Evolutionary conservation across 805 yeast species (phyloP).

Genomic region (Kodamaea kaohsiungensis): DNA sequence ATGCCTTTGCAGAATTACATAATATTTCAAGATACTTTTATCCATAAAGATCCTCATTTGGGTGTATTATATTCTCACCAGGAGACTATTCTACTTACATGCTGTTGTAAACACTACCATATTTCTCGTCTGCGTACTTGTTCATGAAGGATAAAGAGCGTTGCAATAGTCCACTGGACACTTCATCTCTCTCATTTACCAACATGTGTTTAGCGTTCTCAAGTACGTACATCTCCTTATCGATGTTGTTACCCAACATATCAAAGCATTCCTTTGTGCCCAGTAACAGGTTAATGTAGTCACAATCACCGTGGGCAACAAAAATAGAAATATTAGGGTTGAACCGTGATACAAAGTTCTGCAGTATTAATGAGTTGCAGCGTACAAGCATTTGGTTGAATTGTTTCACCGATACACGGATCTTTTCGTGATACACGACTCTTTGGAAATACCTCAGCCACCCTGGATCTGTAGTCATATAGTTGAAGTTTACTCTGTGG

Average conservation of each 20-base stretch:
- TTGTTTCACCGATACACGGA: slow-evolving; percentile 8
- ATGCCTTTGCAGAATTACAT: background rate
- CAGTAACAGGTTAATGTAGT: slow-evolving; percentile 1
- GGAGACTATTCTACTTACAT: background rate
- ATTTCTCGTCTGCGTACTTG: slow-evolving; percentile 8
- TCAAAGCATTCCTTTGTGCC: slow-evolving; percentile 2
- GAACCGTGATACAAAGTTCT: slow-evolving; percentile 5
- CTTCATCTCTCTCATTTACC: slow-evolving; percentile 3
- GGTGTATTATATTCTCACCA: background rate
- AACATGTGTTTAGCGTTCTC: slow-evolving; percentile 10
- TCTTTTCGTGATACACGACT: slow-evolving; percentile 5
- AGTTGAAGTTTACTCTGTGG: slow-evolving; percentile 5
- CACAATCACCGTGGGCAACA: slow-evolving; percentile 7
- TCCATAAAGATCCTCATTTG: too few relatives aligned
- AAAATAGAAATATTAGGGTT: slow-evolving; percentile 9
- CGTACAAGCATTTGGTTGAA: slow-evolving; percentile 10
- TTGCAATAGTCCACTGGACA: background rate
- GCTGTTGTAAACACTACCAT: slow-evolving; percentile 8
- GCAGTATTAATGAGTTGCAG: slow-evolving; percentile 6
- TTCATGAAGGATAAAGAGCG: slow-evolving; percentile 6
- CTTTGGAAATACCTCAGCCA: slow-evolving; percentile 5
- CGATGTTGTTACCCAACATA: slow-evolving; percentile 6
- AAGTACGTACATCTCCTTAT: slow-evolving; percentile 8
- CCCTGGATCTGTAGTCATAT: slow-evolving; percentile 8
- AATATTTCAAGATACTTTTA: background rate